Evolutionary conservation across 345 rosid genomes (phyloP), one percentile per base, ranked within the genome.

Genomic region (Pistacia atlantica): DNA sequence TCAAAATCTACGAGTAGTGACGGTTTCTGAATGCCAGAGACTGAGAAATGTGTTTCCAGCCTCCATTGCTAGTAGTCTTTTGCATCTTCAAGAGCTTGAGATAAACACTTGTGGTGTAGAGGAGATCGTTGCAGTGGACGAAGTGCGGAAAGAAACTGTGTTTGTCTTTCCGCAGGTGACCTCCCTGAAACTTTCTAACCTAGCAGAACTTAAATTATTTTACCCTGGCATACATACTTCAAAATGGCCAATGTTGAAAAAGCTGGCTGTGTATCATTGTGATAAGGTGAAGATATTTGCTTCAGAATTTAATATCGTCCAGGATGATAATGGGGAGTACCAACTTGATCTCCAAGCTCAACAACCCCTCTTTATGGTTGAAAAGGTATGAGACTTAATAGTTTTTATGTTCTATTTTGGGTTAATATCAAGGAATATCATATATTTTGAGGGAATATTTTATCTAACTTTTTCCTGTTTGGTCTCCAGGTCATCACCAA

Each of bases 161-260:
- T 72, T 80, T 52, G 14, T 18, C 35, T 75, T 82, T 75, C 80
- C 85, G 48, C 37, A 70, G 37, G 33, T 69, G 9, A 57, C 18
- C 11, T 31, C 4, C 18, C 33, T 76, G 2, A 1, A 0, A 0
- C 67, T 76, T 5, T 0, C 0, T 9, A 11, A 4, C 9, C 13
- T 82, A 12, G 73, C 79, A 6, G 11, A 65, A 17, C 74, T 75
- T 14, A 31, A 35, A 28, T 58, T 25, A 14, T 79, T 84, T 59
- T 80, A 48, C 45, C 65, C 78, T 3, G 72, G 69, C 6, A 9
- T 0, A 13, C 75, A 78, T 48, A 55, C 49, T 3, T 17, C 33
- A 13, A 77, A 77, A 17, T 82, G 78, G 65, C 79, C 84, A n/a
- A n/a, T 22, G 31, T 59, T 82, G 18, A 76, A 52, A 42, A 37